Base-by-base conservation (phyloP, 2,329 filamentous ascomycete species). In the Fusarium pseudocircinatum region DNA sequence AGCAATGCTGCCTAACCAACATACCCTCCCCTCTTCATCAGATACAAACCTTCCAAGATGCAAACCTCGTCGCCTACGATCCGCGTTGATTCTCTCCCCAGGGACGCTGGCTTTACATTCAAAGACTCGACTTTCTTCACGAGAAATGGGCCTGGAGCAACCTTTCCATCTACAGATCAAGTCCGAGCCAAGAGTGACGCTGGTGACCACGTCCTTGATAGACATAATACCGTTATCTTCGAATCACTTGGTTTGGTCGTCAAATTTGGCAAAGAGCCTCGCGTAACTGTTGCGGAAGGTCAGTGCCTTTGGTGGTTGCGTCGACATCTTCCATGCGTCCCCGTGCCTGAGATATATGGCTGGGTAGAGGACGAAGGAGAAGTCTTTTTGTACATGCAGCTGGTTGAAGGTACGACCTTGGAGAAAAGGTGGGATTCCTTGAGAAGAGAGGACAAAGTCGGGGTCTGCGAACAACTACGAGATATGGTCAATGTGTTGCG, bases 331-430 rank as follows among this genome's bases (percentile, higher is more conserved):
- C 62, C 62, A 11, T 26, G 52, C 5, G 39, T 70, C 4, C 62
- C 60, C 4, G 60, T 70, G 6, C 69, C 69, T 6, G 62, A 72
- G 12, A 71, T 72, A 12, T 72, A 74, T 9, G 43, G 65, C 4
- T 72, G 57, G 69, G 12, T 20, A 1, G 57, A 26, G 0, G 50
- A 69, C 6, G 24, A 4, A 8, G 30, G 18, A 22, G n/a, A 60
- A 22, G 4, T 42, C 3, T 56, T 69, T n/a, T n/a, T 72, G 8
- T 70, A 65, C 4, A 72, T 65, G 66, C 28, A 72, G 20, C 4
- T 63, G 12, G 52, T 67, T 6, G 4, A 49, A 9, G 69, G 52
- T 2, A 3, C 54, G 18, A 60, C 65, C 4, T 44, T 70, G 14
- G 62, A 72, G 50, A 37, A 42, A 6, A 37, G 47, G 10, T 72